Percentiles rank a stretch among this genome's conserved stretches.
Evolutionary conservation across 306 rosid genomes (phyloP).

Genomic region (Medicago lupulina): DNA sequence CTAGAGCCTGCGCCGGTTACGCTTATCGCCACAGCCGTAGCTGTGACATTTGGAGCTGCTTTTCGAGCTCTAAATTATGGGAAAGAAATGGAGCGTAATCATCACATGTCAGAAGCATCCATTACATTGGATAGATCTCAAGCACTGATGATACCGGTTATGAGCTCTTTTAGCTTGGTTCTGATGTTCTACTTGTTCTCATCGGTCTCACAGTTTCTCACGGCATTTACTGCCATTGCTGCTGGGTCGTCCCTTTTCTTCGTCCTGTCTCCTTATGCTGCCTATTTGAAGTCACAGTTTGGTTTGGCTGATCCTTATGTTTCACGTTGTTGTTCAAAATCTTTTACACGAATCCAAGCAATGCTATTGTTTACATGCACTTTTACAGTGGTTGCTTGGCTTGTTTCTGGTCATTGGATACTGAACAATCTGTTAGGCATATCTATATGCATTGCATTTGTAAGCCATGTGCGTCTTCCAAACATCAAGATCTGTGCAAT

Average conservation of each 20-base stretch:
- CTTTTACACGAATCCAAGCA: conserved; percentile 82
- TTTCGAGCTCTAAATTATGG: conserved; percentile 93
- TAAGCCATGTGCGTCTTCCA: conserved; percentile 97
- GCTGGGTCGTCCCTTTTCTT: conserved; percentile 86
- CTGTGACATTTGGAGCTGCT: conserved; percentile 93
- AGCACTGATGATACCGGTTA: conserved; percentile 95
- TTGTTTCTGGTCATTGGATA: conserved; percentile 94
- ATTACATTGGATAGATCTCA: conserved; percentile 90
- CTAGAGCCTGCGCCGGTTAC: conserved; percentile 91
- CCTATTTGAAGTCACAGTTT: conserved; percentile 69
- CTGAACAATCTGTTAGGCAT: conserved; percentile 91
- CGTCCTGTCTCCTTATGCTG: conserved; percentile 75
- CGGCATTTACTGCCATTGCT: conserved; percentile 89
- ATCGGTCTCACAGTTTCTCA: conserved; percentile 89
- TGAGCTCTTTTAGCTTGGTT: conserved; percentile 96
- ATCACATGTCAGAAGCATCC: conserved; percentile 80
- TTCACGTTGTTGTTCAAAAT: conserved; percentile 93
- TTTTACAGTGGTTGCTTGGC: conserved; percentile 82
- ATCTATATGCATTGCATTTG: conserved; percentile 94
- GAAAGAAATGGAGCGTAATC: conserved; percentile 96
- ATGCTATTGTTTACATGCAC: conserved; percentile 65
- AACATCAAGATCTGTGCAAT: conserved; percentile 95
- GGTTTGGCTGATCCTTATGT: conserved; percentile 89
- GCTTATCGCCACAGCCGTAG: conserved; percentile 85
- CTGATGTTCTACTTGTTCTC: conserved; percentile 97